Conservation (phyloP, 1,284 basidiomycete genomes). For the Cutaneotrichosporon cavernicola region DNA sequence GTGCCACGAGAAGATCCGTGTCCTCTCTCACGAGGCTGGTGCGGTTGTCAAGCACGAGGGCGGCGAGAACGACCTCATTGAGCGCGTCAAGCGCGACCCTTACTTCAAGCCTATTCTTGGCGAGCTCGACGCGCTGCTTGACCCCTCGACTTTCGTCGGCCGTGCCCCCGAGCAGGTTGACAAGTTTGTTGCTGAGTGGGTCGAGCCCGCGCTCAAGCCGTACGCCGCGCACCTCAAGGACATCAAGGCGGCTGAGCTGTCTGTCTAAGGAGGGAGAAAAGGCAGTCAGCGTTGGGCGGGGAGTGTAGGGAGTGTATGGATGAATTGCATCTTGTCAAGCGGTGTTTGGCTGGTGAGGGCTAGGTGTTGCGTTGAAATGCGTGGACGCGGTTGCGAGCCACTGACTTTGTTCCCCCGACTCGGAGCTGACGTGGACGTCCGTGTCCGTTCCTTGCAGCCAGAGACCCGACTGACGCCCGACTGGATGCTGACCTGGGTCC, state of each 20-base stretch:
- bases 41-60: slow-evolving; percentile 94
- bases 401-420: too few relatives aligned
- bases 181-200: slow-evolving; percentile 82
- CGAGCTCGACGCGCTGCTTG: slow-evolving; percentile 60
- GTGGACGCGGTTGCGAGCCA: not conserved
- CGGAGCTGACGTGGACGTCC: too few relatives aligned
- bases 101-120: slow-evolving; percentile 63
- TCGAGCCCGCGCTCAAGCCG: slow-evolving; percentile 73
- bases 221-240: slow-evolving; percentile 64
- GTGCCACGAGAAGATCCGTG: slow-evolving; percentile 94
- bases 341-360: not conserved
- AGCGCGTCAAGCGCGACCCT: slow-evolving; percentile 68
- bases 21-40: slow-evolving; percentile 93
- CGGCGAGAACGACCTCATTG: slow-evolving; percentile 93
- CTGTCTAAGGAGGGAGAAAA: slow-evolving; percentile 46
- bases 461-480: too few relatives aligned
- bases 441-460: too few relatives aligned
- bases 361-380: too few relatives aligned
- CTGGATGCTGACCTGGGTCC: not conserved
- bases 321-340: slow-evolving; percentile 3
- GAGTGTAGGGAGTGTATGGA: not conserved
- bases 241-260: slow-evolving; percentile 60
- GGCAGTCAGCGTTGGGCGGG: not conserved
- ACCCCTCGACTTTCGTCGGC: slow-evolving; percentile 83
- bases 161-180: slow-evolving; percentile 93